A percentile compares a stretch with the other conserved stretches of the same genome.
Conservation (phyloP, 495 filamentous ascomycete species). For the Bombardia bombarda region DNA sequence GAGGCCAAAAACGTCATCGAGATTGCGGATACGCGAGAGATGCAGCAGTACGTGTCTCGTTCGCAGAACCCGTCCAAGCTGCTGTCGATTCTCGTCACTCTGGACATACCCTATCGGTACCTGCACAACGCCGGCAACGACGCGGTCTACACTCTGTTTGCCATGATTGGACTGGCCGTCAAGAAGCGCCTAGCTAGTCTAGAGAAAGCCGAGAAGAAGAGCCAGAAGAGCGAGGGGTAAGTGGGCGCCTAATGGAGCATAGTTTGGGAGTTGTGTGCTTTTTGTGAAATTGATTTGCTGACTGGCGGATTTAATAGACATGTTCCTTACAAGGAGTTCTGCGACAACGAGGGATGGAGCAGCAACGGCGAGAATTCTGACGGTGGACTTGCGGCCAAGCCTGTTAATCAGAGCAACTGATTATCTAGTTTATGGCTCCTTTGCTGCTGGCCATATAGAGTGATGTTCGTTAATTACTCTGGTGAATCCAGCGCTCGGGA, state of each 20-base stretch:
- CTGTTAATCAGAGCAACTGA: too few species aligned
- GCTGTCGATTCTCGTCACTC: slow-evolving; percentile 48
- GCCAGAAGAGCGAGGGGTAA: slow-evolving; percentile 3
- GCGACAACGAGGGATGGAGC: slow-evolving; percentile 15
- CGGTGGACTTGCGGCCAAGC: slow-evolving; percentile 16
- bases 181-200: slow-evolving; percentile 19
- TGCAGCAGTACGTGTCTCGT: slow-evolving; percentile 53
- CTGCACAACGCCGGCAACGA: slow-evolving; percentile 96
- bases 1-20: slow-evolving; percentile 49
- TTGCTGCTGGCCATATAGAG: too few species aligned
- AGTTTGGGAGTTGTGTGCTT: too few species aligned
- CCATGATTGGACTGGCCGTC: slow-evolving; percentile 61
- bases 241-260: too few species aligned
- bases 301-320: neutral
- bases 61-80: slow-evolving; percentile 48
- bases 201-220: neutral
- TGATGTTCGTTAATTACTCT: too few species aligned
- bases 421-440: too few species aligned
- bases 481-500: too few species aligned
- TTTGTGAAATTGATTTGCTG: neutral
- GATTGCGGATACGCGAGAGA: slow-evolving; percentile 57
- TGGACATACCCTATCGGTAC: slow-evolving; percentile 54
- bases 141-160: slow-evolving; percentile 73
- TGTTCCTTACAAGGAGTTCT: slow-evolving; percentile 9
- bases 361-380: slow-evolving; percentile 23